Conservation (phyloP, 495 filamentous ascomycete species). For the Cercophora scortea region DNA sequence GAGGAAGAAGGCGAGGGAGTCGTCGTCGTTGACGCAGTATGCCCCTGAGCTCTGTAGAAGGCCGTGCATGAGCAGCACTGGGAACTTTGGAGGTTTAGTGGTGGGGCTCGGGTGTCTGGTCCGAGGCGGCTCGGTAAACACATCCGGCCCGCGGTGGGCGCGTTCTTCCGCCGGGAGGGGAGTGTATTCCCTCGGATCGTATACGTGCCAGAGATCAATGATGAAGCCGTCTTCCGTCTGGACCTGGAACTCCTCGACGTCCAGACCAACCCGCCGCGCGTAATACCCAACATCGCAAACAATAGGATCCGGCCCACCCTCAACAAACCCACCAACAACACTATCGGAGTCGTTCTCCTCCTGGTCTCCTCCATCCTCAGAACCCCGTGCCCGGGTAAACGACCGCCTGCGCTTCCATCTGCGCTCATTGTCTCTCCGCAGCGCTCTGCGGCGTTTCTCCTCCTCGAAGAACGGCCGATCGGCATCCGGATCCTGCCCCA, state of each 20-base stretch:
- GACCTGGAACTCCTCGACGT: slow-evolving; percentile 75
- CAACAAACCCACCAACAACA: slow-evolving; percentile 57
- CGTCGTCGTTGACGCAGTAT: slow-evolving; percentile 85
- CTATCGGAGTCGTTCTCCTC: slow-evolving; percentile 29
- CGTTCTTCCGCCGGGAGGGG: slow-evolving; percentile 30
- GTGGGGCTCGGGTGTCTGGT: slow-evolving; percentile 1
- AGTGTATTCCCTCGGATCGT: slow-evolving; percentile 68
- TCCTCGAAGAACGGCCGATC: slow-evolving; percentile 65
- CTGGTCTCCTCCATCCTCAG: slow-evolving; percentile 17
- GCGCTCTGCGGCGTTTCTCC: slow-evolving; percentile 41
- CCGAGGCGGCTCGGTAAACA: slow-evolving; percentile 19
- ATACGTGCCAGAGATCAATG: slow-evolving; percentile 82
- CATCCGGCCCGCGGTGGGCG: slow-evolving; percentile 31
- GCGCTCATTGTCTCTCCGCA: slow-evolving; percentile 47
- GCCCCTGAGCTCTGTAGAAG: slow-evolving; percentile 81
- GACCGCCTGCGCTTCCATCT: slow-evolving; percentile 49
- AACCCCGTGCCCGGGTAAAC: too few species aligned
- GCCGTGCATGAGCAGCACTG: slow-evolving; percentile 82
- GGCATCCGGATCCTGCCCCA: slow-evolving; percentile 47
- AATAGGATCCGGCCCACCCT: slow-evolving; percentile 73
- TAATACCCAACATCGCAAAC: slow-evolving; percentile 81
- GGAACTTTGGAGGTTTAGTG: slow-evolving; percentile 56
- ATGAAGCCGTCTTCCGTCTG: slow-evolving; percentile 95
- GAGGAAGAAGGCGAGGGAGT: slow-evolving; percentile 84
- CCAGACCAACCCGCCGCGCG: slow-evolving; percentile 78